These are phyloP conservation scores for Ustilago bromivora DNA, from an alignment of 1,284 basidiomycete species.

Conservation along the genomic window DNA sequence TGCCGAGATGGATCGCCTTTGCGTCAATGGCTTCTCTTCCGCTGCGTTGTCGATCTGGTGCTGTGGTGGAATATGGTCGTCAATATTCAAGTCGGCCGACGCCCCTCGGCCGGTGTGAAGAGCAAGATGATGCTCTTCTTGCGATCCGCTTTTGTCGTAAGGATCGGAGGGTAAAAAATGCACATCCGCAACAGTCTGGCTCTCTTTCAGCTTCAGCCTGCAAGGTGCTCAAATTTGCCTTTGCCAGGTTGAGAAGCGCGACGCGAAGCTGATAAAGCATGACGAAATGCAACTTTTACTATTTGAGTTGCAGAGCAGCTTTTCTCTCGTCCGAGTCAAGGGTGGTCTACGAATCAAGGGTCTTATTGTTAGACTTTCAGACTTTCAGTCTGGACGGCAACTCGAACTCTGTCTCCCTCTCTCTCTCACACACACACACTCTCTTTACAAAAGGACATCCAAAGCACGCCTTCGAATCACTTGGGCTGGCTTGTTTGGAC, in stretches of 20 bases:
- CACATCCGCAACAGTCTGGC: neutral
- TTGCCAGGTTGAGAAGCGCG: conserved; percentile 2
- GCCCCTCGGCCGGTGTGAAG: conserved; percentile 20
- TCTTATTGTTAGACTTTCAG: neutral
- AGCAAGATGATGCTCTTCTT: neutral
- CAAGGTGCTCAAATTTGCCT: neutral
- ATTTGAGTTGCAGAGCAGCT: no score
- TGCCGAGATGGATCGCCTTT: neutral
- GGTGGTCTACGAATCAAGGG: neutral
- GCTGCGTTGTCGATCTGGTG: neutral
- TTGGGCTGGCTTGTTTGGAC: neutral
- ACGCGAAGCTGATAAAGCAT: conserved; percentile 1
- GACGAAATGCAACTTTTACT: neutral
- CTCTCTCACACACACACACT: neutral
- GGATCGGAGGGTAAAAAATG: neutral
- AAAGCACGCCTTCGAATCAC: neutral
- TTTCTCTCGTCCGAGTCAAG: neutral
- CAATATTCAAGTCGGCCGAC: conserved; percentile 18
- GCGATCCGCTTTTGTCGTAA: neutral
- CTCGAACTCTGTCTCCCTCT: neutral
- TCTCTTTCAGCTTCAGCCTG: neutral
- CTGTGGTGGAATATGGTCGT: conserved; percentile 14
- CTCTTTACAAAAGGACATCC: neutral
- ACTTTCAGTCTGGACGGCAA: conserved; percentile 4
- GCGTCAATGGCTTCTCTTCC: neutral